phyloP scores from a whole-genome alignment of 257 asterid genomes.

The Lavandula angustifolia region DNA sequence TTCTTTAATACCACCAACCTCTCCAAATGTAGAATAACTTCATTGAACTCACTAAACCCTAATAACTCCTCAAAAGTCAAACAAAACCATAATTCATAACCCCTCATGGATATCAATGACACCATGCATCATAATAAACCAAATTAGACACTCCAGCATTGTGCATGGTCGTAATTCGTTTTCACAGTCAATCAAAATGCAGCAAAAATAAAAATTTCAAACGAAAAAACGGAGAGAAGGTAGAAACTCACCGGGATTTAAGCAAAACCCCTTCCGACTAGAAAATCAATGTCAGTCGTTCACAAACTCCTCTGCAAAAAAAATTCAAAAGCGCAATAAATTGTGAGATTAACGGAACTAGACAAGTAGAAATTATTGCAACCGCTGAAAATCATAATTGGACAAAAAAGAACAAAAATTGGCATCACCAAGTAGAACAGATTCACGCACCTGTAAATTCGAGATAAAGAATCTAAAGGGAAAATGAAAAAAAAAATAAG shows the following conservation, averaged over 20 bases:
- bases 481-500: no score
- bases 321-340: not conserved
- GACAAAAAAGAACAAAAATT: no score
- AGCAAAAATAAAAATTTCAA: not conserved
- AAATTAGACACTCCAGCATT: not conserved
- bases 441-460: no score
- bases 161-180: conserved; percentile 19
- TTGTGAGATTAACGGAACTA: no score
- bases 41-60: conserved; percentile 1
- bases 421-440: no score
- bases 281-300: not conserved
- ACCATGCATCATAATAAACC: conserved; percentile 1
- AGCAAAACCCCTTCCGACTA: conserved; percentile 19
- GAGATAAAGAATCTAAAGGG: no score
- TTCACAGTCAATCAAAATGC: conserved; percentile 7
- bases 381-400: no score
- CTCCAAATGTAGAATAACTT: not conserved
- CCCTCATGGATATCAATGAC: conserved; percentile 19
- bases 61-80: not conserved
- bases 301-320: not conserved
- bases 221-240: not conserved
- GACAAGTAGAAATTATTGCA: no score
- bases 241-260: conserved; percentile 6
- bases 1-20: not conserved
- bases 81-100: conserved; percentile 15